A percentile compares a stretch with the other conserved stretches of the same genome.
phyloP scores from a whole-genome alignment of 192 early-diverging fungal genomes.

The Gigaspora rosea region DNA sequence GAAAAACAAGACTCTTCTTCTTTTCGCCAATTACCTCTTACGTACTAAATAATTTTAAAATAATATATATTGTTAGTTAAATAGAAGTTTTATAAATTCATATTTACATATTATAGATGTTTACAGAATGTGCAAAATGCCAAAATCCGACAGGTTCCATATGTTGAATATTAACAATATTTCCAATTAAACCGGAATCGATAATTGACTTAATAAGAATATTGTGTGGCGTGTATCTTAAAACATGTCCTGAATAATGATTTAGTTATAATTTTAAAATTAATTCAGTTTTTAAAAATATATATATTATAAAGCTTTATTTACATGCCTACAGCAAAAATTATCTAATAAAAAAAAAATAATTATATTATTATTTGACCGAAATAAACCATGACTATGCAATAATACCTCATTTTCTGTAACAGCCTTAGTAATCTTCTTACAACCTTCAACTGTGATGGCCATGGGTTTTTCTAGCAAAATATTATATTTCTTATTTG shows the following conservation, averaged over 20 bases:
- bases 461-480: conserved; percentile 74
- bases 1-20: conserved; percentile 57
- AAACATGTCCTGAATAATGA: conserved; percentile 47
- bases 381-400: conserved; percentile 33
- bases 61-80: too few species aligned
- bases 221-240: conserved; percentile 64
- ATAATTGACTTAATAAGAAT: conserved; percentile 56
- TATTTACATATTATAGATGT: background rate
- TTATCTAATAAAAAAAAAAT: conserved; percentile 22
- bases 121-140: conserved; percentile 65
- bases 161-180: conserved; percentile 65
- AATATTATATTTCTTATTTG: conserved; percentile 57
- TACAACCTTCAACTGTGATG: conserved; percentile 50
- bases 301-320: background rate
- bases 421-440: conserved; percentile 49
- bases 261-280: background rate
- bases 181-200: conserved; percentile 53
- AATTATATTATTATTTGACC: conserved; percentile 31
- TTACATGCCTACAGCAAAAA: conserved; percentile 15
- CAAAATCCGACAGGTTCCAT: conserved; percentile 67
- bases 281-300: background rate
- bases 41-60: conserved; percentile 32
- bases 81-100: too few species aligned
- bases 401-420: conserved; percentile 44
- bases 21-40: conserved; percentile 66